Percentiles rank a stretch among this genome's conserved stretches.
Conservation (phyloP, 1,139 yeast species). For the Debaryomycetaceae sp. region DNA sequence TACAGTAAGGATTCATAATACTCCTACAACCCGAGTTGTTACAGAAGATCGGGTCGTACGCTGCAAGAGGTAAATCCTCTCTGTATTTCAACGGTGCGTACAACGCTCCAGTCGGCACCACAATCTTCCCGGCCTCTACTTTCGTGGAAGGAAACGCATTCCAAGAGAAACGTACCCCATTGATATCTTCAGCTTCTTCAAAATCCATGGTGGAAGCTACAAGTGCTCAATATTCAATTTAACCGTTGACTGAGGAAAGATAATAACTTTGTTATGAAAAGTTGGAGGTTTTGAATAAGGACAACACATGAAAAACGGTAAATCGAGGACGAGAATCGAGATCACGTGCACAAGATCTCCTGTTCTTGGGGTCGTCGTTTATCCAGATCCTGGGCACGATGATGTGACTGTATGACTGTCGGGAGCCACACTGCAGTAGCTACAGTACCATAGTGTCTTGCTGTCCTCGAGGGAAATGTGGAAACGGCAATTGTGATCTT, state of each 20-base stretch:
- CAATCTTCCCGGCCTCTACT: slow-evolving; percentile 86
- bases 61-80: slow-evolving; percentile 75
- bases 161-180: slow-evolving; percentile 51
- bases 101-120: slow-evolving; percentile 90
- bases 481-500: too few species aligned
- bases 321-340: not conserved
- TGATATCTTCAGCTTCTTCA: slow-evolving; percentile 49
- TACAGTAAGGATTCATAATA: slow-evolving; percentile 83
- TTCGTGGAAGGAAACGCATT: slow-evolving; percentile 74
- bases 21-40: slow-evolving; percentile 77
- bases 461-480: too few species aligned
- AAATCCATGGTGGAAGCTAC: slow-evolving; percentile 30
- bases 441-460: too few species aligned
- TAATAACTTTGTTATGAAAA: not conserved
- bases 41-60: slow-evolving; percentile 89
- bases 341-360: not conserved
- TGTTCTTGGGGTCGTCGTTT: not conserved
- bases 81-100: slow-evolving; percentile 88
- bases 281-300: not conserved
- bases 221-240: not conserved
- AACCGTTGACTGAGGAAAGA: not conserved
- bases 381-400: not conserved
- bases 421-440: too few species aligned
- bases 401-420: not conserved
- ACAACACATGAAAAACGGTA: not conserved